Evolutionary conservation across 1,284 basidiomycete species (phyloP), one percentile per base, ranked within the genome.

Genomic region (Tilletia caries): DNA sequence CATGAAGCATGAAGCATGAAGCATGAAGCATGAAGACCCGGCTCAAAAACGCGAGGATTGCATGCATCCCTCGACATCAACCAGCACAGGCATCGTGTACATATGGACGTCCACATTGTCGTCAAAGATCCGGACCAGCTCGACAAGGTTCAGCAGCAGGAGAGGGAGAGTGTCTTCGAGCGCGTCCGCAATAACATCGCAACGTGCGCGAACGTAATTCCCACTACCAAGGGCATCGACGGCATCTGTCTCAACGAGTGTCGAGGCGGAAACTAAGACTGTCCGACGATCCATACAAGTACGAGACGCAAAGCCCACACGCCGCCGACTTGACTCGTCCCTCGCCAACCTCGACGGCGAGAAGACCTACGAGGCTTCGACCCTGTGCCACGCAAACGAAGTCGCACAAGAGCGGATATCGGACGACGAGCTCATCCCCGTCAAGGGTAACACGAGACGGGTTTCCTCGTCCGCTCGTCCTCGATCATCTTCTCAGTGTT

Each of bases 211-310:
- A 98, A 98, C 80, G 96, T 98, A 72, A 89, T 98, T 60, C 86
- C 98, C 69, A 99, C 96, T 32, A 98, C 96, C 44, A 98, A 98
- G 85, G 96, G 96, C 66, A 99, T 98, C 78, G 96, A 99, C 81
- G 96, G 98, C 83, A 87, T 98, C 37, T 96, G 94, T 84, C 86
- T 98, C 79, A 99, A 99, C 84, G 96, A 98, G 86, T 98, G 93
- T 98, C 68, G 96, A 99, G 86, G 95, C 94, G 20, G 96, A 96
- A 50, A 95, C 95, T 0, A 98, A 98, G 92, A 96, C 94, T 48
- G 96, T 98, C 68, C 90, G 96, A 75, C 88, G 96, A 79, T 98
- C 96, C 87, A 89, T 92, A 82, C 98, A 98, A 85, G 96, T 98
- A 83, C 90, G 96, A 67, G 98, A 98, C 78, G 96, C 96, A 60